These are phyloP conservation scores for Coniophora puteana DNA, from an alignment of 1,284 basidiomycete genomes.

Conservation along the genomic window DNA sequence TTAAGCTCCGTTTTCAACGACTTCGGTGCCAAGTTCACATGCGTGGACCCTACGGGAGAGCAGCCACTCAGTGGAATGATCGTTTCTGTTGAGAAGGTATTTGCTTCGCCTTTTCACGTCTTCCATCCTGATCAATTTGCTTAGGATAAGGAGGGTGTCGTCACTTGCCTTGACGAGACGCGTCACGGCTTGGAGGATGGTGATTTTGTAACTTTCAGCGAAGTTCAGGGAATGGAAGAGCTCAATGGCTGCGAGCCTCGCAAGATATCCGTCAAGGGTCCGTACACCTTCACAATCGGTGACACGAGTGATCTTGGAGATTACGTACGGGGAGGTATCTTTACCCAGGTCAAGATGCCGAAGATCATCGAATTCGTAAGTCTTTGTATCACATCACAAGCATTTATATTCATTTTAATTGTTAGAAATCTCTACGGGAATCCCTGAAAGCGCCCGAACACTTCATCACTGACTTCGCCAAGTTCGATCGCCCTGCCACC, in stretches of 20 bases:
- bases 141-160: slow-evolving; percentile 84
- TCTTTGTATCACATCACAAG: slow-evolving; percentile 11
- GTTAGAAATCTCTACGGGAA: slow-evolving; percentile 90
- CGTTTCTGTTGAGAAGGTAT: slow-evolving; percentile 82
- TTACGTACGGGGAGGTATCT: slow-evolving; percentile 91
- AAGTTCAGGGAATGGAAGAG: slow-evolving; percentile 94
- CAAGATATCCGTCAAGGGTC: slow-evolving; percentile 92
- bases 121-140: slow-evolving; percentile 7
- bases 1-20: slow-evolving; percentile 92
- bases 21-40: slow-evolving; percentile 92
- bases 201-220: slow-evolving; percentile 96
- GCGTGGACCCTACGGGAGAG: slow-evolving; percentile 95
- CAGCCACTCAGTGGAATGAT: slow-evolving; percentile 95
- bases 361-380: slow-evolving; percentile 91
- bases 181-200: slow-evolving; percentile 98
- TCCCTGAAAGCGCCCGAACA: slow-evolving; percentile 82
- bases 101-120: slow-evolving; percentile 5
- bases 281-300: slow-evolving; percentile 94
- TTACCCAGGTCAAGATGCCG: slow-evolving; percentile 99
- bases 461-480: slow-evolving; percentile 97
- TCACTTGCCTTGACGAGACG: slow-evolving; percentile 96
- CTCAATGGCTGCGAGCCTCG: slow-evolving; percentile 90
- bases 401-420: slow-evolving; percentile 4
- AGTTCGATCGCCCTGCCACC: slow-evolving; percentile 90
- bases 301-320: slow-evolving; percentile 78